These are phyloP conservation scores for Babesia sp. DNA, from an alignment of 169 alveolate genomes.

Conservation along the genomic window DNA sequence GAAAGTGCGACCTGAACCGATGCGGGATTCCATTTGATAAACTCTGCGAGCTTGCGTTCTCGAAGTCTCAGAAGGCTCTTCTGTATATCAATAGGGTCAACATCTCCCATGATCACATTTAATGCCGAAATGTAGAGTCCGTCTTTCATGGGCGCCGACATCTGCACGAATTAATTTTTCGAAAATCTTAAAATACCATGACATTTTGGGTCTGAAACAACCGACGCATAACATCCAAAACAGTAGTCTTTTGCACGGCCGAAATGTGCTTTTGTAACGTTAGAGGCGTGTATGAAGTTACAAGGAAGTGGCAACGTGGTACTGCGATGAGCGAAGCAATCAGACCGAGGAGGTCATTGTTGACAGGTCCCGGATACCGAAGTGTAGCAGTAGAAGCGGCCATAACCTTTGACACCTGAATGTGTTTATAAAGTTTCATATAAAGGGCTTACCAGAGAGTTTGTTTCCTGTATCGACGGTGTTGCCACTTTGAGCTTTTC, in stretches of 20 bases:
- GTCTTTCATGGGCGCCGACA: conserved; percentile 53
- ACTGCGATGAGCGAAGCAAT: conserved; percentile 97
- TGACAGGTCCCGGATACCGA: conserved; percentile 97
- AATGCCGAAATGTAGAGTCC: conserved; percentile 72
- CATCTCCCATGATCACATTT: conserved; percentile 73
- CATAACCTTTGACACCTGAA: conserved; percentile 77
- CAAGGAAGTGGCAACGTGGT: conserved; percentile 98
- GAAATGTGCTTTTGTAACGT: conserved; percentile 51
- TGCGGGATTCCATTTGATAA: conserved; percentile 99
- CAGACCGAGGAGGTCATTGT: conserved; percentile 94
- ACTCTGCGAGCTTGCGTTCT: conserved; percentile 81
- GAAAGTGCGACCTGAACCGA: conserved; percentile 96
- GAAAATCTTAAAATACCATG: conserved; percentile 79
- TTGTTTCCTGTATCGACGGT: conserved; percentile 56
- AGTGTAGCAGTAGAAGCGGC: conserved; percentile 77
- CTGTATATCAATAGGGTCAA: conserved; percentile 67
- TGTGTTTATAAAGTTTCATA: not conserved
- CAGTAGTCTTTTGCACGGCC: conserved; percentile 93
- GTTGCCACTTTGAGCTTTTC: conserved; percentile 88
- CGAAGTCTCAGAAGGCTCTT: conserved; percentile 72
- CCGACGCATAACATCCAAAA: conserved; percentile 97
- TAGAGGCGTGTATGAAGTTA: conserved; percentile 97
- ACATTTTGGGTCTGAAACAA: conserved; percentile 95
- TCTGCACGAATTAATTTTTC: conserved; percentile 2
- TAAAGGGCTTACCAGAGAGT: conserved; percentile 23